Evolutionary conservation across 805 yeast genomes (phyloP).

Genomic region (Tetrapisispora namnaoensis): DNA sequence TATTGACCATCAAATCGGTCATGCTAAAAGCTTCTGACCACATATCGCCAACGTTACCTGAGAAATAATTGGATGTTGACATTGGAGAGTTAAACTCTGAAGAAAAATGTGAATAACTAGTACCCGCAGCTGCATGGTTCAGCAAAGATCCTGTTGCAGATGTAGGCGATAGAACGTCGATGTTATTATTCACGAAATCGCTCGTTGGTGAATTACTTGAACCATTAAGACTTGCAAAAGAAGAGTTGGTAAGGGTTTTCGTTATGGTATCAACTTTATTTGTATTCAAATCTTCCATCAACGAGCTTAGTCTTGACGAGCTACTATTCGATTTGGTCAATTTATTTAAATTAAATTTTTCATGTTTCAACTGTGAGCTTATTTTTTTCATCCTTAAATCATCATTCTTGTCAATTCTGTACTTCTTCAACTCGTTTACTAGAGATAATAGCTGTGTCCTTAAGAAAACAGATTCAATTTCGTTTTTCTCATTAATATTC

Average conservation of each 20-base stretch:
- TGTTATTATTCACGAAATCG: neutral
- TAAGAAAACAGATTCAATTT: constrained; percentile 64
- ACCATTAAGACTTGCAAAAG: neutral
- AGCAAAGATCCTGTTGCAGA: neutral
- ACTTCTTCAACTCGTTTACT: constrained; percentile 58
- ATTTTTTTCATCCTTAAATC: constrained; percentile 20
- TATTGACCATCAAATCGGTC: neutral
- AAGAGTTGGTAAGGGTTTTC: neutral
- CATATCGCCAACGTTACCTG: neutral
- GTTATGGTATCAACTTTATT: neutral
- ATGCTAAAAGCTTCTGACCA: neutral
- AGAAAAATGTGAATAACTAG: neutral
- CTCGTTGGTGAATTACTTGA: neutral
- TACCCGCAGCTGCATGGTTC: neutral
- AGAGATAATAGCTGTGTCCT: constrained; percentile 69
- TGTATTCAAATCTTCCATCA: neutral
- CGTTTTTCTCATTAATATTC: constrained; percentile 55
- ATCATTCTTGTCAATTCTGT: constrained; percentile 14
- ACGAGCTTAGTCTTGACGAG: neutral
- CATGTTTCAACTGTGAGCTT: neutral
- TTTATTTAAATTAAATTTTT: neutral
- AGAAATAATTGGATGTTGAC: neutral
- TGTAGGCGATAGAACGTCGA: neutral
- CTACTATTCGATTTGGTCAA: neutral
- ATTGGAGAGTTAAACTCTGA: neutral